Evolutionary conservation across 208 protist genomes (phyloP).

Genomic region (Leptomonas pyrrhocoris): DNA sequence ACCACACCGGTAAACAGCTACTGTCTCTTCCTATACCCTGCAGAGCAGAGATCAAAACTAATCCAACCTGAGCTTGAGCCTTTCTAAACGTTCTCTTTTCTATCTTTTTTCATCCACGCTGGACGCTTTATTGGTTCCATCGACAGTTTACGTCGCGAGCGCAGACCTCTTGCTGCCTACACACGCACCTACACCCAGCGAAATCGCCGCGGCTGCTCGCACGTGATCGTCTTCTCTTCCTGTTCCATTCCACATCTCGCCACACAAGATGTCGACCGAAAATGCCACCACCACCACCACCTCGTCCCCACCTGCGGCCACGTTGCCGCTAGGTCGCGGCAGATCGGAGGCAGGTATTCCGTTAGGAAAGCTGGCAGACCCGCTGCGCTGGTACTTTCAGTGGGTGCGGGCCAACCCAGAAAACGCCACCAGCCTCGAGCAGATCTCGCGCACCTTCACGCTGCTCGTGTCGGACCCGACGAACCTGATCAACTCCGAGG

Average conservation of each 20-base stretch:
- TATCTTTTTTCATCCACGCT: background rate
- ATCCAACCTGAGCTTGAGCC: no score
- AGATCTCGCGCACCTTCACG: slow-evolving; percentile 62
- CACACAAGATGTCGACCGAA: slow-evolving; percentile 2
- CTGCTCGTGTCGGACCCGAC: slow-evolving; percentile 64
- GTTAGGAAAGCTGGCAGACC: slow-evolving; percentile 35
- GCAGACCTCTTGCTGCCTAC: no score
- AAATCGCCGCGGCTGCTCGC: no score
- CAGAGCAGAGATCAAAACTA: no score
- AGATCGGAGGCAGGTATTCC: slow-evolving; percentile 6
- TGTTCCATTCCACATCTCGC: background rate
- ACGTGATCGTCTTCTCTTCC: background rate
- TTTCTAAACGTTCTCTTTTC: background rate
- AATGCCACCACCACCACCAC: slow-evolving; percentile 2
- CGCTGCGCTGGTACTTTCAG: slow-evolving; percentile 51
- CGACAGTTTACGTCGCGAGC: no score
- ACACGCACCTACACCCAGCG: no score
- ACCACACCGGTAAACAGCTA: no score
- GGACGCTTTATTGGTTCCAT: background rate
- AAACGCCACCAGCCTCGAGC: slow-evolving; percentile 65
- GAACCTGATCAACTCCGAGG: slow-evolving; percentile 72
- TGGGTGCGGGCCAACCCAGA: slow-evolving; percentile 82
- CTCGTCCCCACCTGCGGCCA: slow-evolving; percentile 3
- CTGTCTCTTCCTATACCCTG: no score
- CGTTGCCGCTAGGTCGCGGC: background rate